These are phyloP conservation scores for Solanum aculeatissimum DNA, from an alignment of 305 asterid genomes.

Conservation along the genomic window DNA sequence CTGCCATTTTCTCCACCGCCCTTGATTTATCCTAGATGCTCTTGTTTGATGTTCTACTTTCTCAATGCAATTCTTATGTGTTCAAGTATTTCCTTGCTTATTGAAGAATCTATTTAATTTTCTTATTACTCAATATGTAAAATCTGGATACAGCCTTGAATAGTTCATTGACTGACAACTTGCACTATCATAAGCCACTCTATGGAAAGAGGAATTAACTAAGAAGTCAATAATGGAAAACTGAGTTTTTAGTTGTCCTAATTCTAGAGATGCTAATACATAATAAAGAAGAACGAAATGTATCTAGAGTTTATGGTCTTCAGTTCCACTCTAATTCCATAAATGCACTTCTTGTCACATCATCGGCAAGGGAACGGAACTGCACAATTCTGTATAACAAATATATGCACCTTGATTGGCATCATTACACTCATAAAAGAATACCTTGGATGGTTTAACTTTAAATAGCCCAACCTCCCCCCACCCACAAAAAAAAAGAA, in stretches of 20 bases:
- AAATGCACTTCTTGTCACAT: not conserved
- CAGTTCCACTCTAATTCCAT: not conserved
- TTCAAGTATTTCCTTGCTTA: not conserved
- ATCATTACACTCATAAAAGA: not conserved
- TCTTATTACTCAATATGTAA: not conserved
- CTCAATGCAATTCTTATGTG: not conserved
- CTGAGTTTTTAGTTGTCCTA: not conserved
- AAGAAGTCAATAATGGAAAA: not conserved
- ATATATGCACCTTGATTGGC: not conserved
- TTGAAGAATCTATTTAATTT: not conserved
- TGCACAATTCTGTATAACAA: not conserved
- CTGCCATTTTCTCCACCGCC: not conserved
- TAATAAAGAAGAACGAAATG: not conserved
- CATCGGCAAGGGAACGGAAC: not conserved
- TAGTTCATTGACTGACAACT: not conserved
- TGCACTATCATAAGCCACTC: not conserved
- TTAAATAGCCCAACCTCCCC: too few species aligned
- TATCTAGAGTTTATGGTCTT: not conserved
- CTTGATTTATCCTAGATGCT: not conserved
- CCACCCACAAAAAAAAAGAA: not conserved
- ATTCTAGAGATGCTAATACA: not conserved
- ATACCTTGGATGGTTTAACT: too few species aligned
- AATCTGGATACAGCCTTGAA: not conserved
- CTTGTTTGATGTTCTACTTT: not conserved
- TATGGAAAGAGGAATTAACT: not conserved